Base-by-base conservation (phyloP, 495 filamentous ascomycete species). In the Lindgomyces ingoldianus region DNA sequence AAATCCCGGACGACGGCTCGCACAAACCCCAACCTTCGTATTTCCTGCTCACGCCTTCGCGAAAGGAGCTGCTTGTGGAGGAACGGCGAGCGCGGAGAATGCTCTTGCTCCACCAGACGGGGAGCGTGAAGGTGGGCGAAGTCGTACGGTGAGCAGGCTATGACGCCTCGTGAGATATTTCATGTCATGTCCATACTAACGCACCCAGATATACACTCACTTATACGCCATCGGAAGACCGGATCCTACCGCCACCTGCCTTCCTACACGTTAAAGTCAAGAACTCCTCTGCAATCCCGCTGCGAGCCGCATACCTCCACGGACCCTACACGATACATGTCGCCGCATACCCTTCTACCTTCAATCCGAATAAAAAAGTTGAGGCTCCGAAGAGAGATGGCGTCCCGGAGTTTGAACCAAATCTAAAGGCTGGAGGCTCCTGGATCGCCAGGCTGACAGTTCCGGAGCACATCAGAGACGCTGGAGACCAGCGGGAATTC, bases 251-350 rank as follows among this genome's bases (percentile, higher is more conserved):
- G 1, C 84, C 89, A 22, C 93, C 93, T 9, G 75, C 85, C 46
- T 76, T 85, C 60, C 83, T 98, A 29, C 83, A 91, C 74, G 84
- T 98, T 42, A 89, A 88, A 63, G 85, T 98, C 73, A 91, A 88
- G 70, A 98, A 98, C 70, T 90, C 89, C n/a, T 93, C 90, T 21
- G 87, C 92, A 14, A 89, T 93, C 60, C 87, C 94, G 3, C 80
- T 98, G 12, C 90, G 94, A 67, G 94, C 94, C 49, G 94, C 94
- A 39, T 98, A 96, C 72, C 85, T 98, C 42, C 94, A 96, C 75
- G 94, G 94, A 0, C 94, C 94, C 1, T 98, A 98, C 74, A 96
- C 86, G 0, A 81, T 98, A 9, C 90, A 91, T 65, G 85, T 91
- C 9, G 86, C 93, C 42, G 88, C 91, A 18, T 93, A 91, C 69